These are phyloP conservation scores for Teunomyces pallodes DNA, from an alignment of 805 yeast species.

Conservation along the genomic window DNA sequence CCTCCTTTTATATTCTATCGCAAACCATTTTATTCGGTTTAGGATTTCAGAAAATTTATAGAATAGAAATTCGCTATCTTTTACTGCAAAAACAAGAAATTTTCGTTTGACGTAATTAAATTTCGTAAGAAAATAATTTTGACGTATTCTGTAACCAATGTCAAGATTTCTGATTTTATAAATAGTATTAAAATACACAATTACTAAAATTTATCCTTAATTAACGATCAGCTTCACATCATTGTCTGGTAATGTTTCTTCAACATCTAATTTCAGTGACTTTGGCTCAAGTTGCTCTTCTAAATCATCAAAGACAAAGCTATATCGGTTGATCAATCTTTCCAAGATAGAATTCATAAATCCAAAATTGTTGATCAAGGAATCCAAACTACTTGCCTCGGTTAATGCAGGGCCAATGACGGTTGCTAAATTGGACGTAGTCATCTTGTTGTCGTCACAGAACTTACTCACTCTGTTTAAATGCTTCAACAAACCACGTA, in stretches of 20 bases:
- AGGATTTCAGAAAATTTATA: not conserved
- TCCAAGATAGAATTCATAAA: constrained; percentile 54
- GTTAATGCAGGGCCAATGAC: constrained; percentile 71
- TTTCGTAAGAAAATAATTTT: not conserved
- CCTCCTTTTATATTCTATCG: not conserved
- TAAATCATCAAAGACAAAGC: constrained; percentile 31
- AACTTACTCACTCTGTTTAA: constrained; percentile 65
- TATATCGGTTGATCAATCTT: constrained; percentile 45
- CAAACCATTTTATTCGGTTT: not conserved
- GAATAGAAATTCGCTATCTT: not conserved
- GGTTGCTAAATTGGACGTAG: constrained; percentile 83
- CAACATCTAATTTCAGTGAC: not conserved
- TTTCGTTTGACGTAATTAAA: not conserved
- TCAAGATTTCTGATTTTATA: no score
- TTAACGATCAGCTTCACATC: not conserved
- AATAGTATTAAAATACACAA: not conserved
- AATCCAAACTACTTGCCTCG: constrained; percentile 51
- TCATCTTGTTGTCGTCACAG: constrained; percentile 77
- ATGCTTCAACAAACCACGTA: constrained; percentile 68
- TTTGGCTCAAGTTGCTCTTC: not conserved
- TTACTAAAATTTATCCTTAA: not conserved
- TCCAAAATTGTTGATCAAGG: constrained; percentile 49
- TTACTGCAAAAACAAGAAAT: not conserved
- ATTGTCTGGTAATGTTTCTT: not conserved
- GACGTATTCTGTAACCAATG: not conserved